These are phyloP conservation scores for Talaromyces albobiverticillius DNA, from an alignment of 2,329 filamentous ascomycete genomes.

Conservation along the genomic window DNA sequence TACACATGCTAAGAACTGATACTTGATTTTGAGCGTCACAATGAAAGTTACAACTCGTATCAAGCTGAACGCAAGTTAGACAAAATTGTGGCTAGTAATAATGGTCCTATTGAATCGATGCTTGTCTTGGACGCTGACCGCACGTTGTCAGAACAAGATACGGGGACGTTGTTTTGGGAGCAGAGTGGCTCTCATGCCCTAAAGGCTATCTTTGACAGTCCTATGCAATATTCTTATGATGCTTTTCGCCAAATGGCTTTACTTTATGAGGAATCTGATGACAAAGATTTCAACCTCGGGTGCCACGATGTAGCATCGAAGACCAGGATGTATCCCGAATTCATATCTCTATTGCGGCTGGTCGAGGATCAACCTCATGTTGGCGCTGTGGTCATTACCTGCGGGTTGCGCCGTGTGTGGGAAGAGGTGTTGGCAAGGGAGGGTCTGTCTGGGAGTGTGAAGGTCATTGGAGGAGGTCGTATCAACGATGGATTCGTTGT, in stretches of 20 bases:
- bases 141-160: constrained; percentile 47
- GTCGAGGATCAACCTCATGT: constrained; percentile 35
- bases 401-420: constrained; percentile 55
- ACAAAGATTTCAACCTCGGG: constrained; percentile 41
- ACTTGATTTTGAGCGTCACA: not conserved
- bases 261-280: constrained; percentile 50
- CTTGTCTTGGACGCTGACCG: constrained; percentile 59
- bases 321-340: constrained; percentile 48
- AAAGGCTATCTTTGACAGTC: constrained; percentile 47
- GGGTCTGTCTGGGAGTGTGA: constrained; percentile 42
- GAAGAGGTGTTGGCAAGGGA: constrained; percentile 49
- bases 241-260: constrained; percentile 55
- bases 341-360: constrained; percentile 44
- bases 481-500: constrained; percentile 51
- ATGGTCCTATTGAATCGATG: constrained; percentile 20
- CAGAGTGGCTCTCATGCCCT: constrained; percentile 29
- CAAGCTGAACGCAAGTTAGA: constrained; percentile 33
- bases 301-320: constrained; percentile 46
- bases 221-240: constrained; percentile 50
- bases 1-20: not conserved
- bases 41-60: not conserved
- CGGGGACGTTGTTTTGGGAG: constrained; percentile 17
- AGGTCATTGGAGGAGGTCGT: constrained; percentile 54
- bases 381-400: constrained; percentile 53
- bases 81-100: constrained; percentile 22